Evolutionary conservation across 495 filamentous ascomycete species (phyloP), one percentile per base, ranked within the genome.

Genomic region (Cenococcum geophilum): DNA sequence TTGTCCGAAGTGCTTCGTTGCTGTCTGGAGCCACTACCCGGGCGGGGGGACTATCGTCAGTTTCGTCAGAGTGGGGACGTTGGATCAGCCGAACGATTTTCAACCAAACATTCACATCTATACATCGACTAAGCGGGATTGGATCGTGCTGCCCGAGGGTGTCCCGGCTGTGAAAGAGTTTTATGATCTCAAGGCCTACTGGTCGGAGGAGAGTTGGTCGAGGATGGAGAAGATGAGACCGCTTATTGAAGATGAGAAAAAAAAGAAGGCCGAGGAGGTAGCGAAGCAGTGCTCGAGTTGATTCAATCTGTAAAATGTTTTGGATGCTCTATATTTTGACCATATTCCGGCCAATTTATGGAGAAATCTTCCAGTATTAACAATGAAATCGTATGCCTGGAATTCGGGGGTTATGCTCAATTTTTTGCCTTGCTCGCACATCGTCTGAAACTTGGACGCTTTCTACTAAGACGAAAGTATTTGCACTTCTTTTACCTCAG

Each of bases 181-280:
- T 52, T 52, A 52, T 52, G 49, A 52, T 52, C 9, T 23, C 0
- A 27, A 25, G 6, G 16, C 5, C 21, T 52, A 25, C 21, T 52
- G 49, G 49, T 23, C 49, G 49, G 23, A 52, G 23, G 49, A 23
- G 49, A 52, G 49, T 52, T 52, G 21, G 49, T 16, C 21, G 20
- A 52, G 49, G 22, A 25, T 25, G 49, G 25, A 32, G 22, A 25
- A 4, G 20, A 16, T 52, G 18, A 52, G 49, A 23, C 60, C 90
- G 86, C 48, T 86, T 84, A 53, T 92, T 61, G 47, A 91, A 92
- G 67, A 76, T 63, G 43, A 80, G 73, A 1, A 83, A 81, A 36
- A 85, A 82, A 14, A 18, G 18, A 14, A 45, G 40, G 40, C 18
- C 14, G 40, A 45, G 40, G 14, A 45, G 11, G 40, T 14, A 10